phyloP scores from a whole-genome alignment of 345 rosid genomes.

The Acer yangbiense region DNA sequence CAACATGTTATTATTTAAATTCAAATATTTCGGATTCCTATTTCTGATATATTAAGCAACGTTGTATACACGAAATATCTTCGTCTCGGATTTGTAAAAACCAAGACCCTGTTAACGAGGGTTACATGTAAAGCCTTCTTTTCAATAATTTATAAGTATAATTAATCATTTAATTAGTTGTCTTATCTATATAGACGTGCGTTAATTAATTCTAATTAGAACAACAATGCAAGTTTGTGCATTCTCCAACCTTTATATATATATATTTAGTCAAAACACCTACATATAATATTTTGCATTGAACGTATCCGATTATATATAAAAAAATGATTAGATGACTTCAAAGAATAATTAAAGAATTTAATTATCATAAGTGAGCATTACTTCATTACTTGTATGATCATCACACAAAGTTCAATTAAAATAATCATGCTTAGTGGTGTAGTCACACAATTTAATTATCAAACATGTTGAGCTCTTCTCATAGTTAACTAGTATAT shows the following conservation, averaged over 20 bases:
- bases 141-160: not conserved
- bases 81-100: conserved; percentile 12
- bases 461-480: not conserved
- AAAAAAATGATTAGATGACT: not conserved
- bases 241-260: no score
- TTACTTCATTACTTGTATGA: not conserved
- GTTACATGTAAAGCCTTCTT: not conserved
- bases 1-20: not conserved
- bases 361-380: not conserved
- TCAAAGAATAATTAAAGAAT: not conserved
- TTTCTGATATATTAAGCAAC: conserved; percentile 15
- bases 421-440: not conserved
- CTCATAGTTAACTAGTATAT: no score
- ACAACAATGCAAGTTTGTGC: not conserved
- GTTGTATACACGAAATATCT: conserved; percentile 20
- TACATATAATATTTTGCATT: not conserved
- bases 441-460: not conserved
- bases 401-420: not conserved
- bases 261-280: not conserved
- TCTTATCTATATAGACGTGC: not conserved
- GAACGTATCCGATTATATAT: not conserved
- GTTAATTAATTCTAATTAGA: not conserved
- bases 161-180: not conserved
- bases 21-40: not conserved
- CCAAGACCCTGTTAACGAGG: not conserved